Conservation (phyloP, 805 yeast species). For the Wickerhamiella qilinensis region DNA sequence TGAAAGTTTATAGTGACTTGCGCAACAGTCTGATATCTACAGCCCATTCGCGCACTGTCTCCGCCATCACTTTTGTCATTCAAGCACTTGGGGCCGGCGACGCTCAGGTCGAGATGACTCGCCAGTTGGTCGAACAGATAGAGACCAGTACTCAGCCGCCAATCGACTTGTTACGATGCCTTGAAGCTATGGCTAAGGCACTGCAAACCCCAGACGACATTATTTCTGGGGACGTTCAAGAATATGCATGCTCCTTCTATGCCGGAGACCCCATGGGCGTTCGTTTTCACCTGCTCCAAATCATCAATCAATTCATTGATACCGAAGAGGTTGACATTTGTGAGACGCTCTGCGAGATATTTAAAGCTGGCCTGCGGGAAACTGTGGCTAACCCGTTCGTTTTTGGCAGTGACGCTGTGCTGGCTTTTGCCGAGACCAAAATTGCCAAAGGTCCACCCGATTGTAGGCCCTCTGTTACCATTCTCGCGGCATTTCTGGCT, state of each 20-base stretch:
- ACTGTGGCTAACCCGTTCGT: constrained; percentile 50
- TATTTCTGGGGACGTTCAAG: constrained; percentile 18
- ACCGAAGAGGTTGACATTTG: constrained; percentile 33
- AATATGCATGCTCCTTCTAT: constrained; percentile 22
- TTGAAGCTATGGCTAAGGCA: constrained; percentile 60
- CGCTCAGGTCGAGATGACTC: constrained; percentile 19
- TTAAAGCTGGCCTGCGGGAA: constrained; percentile 52
- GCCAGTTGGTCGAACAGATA: constrained; percentile 7
- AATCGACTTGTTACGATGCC: constrained; percentile 41
- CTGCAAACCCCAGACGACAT: constrained; percentile 42
- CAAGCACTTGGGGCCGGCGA: constrained; percentile 14
- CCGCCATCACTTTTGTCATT: constrained; percentile 20
- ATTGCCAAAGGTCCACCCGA: constrained; percentile 13
- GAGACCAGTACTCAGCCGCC: constrained; percentile 9
- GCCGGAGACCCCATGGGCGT: constrained; percentile 19
- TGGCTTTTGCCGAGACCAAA: constrained; percentile 27
- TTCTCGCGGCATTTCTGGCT: constrained; percentile 18
- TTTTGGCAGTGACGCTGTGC: constrained; percentile 27
- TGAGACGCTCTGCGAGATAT: constrained; percentile 46
- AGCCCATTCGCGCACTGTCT: constrained; percentile 21
- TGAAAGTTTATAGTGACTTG: constrained; percentile 16
- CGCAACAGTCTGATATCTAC: constrained; percentile 9
- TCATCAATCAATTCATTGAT: constrained; percentile 28
- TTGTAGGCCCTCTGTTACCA: constrained; percentile 15
- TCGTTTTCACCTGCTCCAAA: constrained; percentile 27